Percentiles rank a stretch among this genome's conserved stretches.
Conservation (phyloP, 2,329 filamentous ascomycete genomes). For the Stachybotrys elegans region DNA sequence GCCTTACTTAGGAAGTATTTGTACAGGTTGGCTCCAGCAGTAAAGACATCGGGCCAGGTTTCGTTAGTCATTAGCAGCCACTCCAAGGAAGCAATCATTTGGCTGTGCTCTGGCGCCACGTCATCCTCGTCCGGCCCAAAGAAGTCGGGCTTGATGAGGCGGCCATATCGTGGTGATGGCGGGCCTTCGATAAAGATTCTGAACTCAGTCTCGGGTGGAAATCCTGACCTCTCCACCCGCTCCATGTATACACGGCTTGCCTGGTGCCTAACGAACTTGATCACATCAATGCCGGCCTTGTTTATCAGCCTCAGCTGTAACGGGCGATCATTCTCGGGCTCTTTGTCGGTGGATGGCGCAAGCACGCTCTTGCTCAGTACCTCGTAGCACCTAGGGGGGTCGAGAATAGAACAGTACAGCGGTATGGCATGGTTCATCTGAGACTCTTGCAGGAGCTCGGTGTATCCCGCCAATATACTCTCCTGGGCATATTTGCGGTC, state of each 20-base stretch:
- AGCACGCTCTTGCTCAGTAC: slow-evolving; percentile 73
- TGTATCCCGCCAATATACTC: slow-evolving; percentile 75
- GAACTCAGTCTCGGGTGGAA: slow-evolving; percentile 41
- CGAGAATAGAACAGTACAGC: slow-evolving; percentile 79
- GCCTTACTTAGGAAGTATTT: slow-evolving; percentile 77
- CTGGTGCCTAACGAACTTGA: slow-evolving; percentile 69
- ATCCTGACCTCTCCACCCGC: slow-evolving; percentile 27
- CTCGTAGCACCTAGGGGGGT: slow-evolving; percentile 57
- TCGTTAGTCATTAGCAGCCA: slow-evolving; percentile 77
- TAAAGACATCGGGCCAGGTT: slow-evolving; percentile 67
- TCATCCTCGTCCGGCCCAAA: slow-evolving; percentile 55
- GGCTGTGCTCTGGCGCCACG: slow-evolving; percentile 58
- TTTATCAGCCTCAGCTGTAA: slow-evolving; percentile 70
- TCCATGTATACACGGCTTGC: slow-evolving; percentile 47
- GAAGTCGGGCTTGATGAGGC: slow-evolving; percentile 65
- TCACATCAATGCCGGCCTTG: slow-evolving; percentile 66
- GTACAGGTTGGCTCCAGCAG: slow-evolving; percentile 67
- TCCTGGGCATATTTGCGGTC: slow-evolving; percentile 51
- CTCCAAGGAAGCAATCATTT: slow-evolving; percentile 73
- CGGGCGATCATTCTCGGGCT: slow-evolving; percentile 42
- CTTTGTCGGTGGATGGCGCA: slow-evolving; percentile 58
- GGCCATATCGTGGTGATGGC: slow-evolving; percentile 38
- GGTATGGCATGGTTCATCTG: slow-evolving; percentile 76
- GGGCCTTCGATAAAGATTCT: slow-evolving; percentile 41
- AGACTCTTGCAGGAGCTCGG: slow-evolving; percentile 69